Percentiles rank a stretch among this genome's conserved stretches.
Evolutionary conservation across 2,329 filamentous ascomycete genomes (phyloP).

Genomic region (Xylariaceae sp.): DNA sequence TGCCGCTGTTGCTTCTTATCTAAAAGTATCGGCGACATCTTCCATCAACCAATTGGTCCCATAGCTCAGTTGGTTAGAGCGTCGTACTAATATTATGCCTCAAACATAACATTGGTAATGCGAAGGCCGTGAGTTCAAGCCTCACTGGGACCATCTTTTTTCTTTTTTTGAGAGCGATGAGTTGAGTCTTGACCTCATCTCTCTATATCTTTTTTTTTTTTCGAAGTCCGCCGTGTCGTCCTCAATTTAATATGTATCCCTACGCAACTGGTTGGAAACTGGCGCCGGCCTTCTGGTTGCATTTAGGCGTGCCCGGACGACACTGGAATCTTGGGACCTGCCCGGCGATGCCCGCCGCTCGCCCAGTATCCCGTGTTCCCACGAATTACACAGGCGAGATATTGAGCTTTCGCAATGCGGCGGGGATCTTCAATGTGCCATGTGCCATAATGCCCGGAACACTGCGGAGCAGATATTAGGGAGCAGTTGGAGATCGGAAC

Average conservation of each 20-base stretch:
- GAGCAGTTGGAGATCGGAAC: background rate
- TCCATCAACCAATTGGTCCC: background rate
- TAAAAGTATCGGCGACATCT: background rate
- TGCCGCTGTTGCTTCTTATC: background rate
- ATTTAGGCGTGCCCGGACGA: background rate
- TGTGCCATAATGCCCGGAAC: background rate
- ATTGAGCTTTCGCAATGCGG: background rate
- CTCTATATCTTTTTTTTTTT: background rate
- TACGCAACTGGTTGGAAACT: background rate
- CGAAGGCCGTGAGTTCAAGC: conserved; percentile 3
- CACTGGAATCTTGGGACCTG: background rate
- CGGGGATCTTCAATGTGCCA: background rate
- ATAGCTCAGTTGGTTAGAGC: conserved; percentile 3
- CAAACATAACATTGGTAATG: background rate
- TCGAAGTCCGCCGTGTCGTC: background rate
- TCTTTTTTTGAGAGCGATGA: background rate
- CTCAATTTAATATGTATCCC: background rate
- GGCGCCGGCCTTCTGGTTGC: background rate
- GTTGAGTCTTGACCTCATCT: too few relatives aligned
- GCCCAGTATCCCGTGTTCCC: too few relatives aligned
- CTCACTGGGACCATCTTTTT: background rate
- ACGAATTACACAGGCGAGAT: too few relatives aligned
- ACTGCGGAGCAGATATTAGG: background rate
- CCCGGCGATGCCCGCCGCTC: background rate
- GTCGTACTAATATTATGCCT: conserved; percentile 1